Base-by-base conservation (phyloP, 1,284 basidiomycete genomes). In the Moesziomyces aphidis region DNA sequence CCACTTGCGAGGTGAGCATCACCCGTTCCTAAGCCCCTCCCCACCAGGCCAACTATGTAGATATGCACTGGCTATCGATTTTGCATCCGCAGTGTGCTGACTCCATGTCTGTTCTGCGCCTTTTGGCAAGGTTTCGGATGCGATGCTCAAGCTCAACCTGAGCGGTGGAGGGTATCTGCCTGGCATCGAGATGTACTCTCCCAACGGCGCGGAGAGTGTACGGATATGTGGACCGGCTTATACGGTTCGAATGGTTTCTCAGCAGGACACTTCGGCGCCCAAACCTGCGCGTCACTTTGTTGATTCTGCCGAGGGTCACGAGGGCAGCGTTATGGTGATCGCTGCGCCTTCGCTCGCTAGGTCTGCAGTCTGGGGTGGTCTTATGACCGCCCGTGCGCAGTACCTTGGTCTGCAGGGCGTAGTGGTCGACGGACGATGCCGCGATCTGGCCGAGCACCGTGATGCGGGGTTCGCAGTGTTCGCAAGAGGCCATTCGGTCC, bases 341-440 rank as follows among this genome's bases (percentile, higher is more conserved):
- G 89, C 90, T 65, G 90, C 90, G 8, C 95, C 95, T 39, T 86
- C 88, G 78, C 86, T 93, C 93, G 83, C 74, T 49, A 92, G 91
- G 83, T 94, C 91, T 73, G 93, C 93, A 1, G 91, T 93, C 0
- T 95, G 94, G 92, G 94, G 94, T 9, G 94, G 94, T 4, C 88
- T 96, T 36, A 94, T 96, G 92, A 91, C 92, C 1, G 91, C 92
- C 0, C 91, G 93, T 19, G 93, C 94, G 0, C 89, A 90, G 78
- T 87, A 89, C 15, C 89, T 90, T 46, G 88, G 88, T 23, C 90
- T 90, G 5, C 86, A 88, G 19, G 94, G 92, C 7, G 92, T 93
- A 39, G 87, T 96, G 51, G 90, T 96, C 58, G 85, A 87, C 51
- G 94, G 94, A 2, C 89, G 92, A 13, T 93, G 92, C 85, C 89